Base-by-base conservation (phyloP, 73 alveolate genomes). In the Blepharisma stoltei region DNA sequence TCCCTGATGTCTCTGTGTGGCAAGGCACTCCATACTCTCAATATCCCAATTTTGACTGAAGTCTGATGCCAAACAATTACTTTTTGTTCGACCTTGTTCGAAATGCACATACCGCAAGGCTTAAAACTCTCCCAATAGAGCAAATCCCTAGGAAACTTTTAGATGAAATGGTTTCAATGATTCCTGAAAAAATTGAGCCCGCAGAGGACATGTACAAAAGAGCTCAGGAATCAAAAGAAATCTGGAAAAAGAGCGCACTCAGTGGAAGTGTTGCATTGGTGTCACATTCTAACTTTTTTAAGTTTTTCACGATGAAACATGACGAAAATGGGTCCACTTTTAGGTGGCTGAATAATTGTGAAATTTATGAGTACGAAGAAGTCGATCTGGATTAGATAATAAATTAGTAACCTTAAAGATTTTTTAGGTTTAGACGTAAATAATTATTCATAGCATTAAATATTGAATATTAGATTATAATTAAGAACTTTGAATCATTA, bases 281-380 rank as follows among this genome's bases (percentile, higher is more conserved):
- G 14, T n/a, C 73, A 9, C 73, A 60, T 60, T 60, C 73, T 8
- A 60, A 60, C 23, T 60, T 60, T 60, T 60, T 60, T 25, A 60
- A 60, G 73, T 60, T 60, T 60, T 60, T 14, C 73, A 18, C 73
- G 46, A 60, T 60, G 73, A 60, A 60, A 25, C 23, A 9, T 14
- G 73, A 18, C 23, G 45, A 25, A 9, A 38, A 9, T 14, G 73
- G 23, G 46, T 14, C 14, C 18, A 60, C 18, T 14, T 60, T 14
- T 60, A 14, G 73, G 46, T 60, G 73, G 73, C 14, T 60, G 73
- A n/a, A 60, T 8, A 60, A 60, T 25, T 60, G 73, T 60, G 73
- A 60, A 38, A 60, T 60, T 60, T 20, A 14, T 18, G 73, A 60
- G 18, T 60, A n/a, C 18, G 73, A 60, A 14, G 66, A 52, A 14